Conservation (phyloP, 2,329 filamentous ascomycete genomes). For the Colletotrichum gloeosporioides region DNA sequence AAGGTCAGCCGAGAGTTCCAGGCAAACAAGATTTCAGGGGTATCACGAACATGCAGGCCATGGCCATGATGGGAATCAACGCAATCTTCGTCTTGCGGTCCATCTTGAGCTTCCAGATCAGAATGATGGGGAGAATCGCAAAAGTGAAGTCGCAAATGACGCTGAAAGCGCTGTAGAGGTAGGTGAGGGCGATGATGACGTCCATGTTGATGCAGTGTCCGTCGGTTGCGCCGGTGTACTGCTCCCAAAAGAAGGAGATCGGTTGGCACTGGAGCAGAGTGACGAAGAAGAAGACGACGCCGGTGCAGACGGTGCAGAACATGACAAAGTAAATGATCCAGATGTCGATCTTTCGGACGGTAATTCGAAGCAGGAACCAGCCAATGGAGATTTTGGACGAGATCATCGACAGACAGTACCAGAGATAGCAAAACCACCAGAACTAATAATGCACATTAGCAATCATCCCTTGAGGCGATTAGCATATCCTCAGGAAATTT, state of each 20-base stretch:
- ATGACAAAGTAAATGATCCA: conserved; percentile 35
- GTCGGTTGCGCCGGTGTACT: not conserved
- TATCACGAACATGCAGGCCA: conserved; percentile 60
- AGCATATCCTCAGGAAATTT: not conserved
- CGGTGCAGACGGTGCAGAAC: conserved; percentile 29
- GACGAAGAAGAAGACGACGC: conserved; percentile 35
- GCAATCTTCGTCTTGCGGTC: conserved; percentile 55
- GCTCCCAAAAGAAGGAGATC: conserved; percentile 33
- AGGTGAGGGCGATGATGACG: conserved; percentile 57
- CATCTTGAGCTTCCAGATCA: conserved; percentile 64
- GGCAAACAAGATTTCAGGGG: not conserved
- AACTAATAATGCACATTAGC: conserved; percentile 23
- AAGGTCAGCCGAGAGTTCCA: not conserved
- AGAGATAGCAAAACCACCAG: conserved; percentile 46
- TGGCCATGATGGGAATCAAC: conserved; percentile 56
- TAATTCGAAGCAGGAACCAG: conserved; percentile 30
- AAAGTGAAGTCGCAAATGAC: conserved; percentile 57
- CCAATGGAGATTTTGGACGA: conserved; percentile 33
- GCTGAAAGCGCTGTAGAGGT: conserved; percentile 56
- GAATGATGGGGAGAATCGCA: conserved; percentile 57
- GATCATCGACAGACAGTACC: conserved; percentile 42
- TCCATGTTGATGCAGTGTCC: conserved; percentile 35
- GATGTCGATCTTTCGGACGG: conserved; percentile 21
- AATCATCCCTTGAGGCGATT: not conserved
- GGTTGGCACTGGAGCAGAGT: conserved; percentile 34